Percentiles rank a stretch among this genome's conserved stretches.
Evolutionary conservation across 2,329 filamentous ascomycete species (phyloP).

Genomic region (Botrytis byssoidea): DNA sequence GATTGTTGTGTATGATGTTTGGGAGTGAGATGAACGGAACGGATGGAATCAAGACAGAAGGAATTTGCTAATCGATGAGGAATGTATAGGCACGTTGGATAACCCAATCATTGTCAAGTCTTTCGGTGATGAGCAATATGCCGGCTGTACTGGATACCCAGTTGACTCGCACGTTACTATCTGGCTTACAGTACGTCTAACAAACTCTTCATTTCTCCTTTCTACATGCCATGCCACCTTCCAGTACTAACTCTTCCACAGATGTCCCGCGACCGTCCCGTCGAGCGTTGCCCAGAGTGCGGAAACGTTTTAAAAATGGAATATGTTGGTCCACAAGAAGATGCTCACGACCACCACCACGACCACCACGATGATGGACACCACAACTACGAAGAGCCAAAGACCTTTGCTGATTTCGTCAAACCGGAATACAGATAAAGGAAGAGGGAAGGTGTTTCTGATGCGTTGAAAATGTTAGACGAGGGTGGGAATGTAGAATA

Average conservation of each 20-base stretch:
- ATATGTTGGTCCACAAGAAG: constrained; percentile 79
- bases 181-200: constrained; percentile 74
- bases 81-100: constrained; percentile 71
- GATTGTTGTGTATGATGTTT: not conserved
- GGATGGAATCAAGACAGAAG: not conserved
- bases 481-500: constrained; percentile 11
- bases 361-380: constrained; percentile 49
- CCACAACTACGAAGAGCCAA: constrained; percentile 72
- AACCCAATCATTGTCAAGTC: constrained; percentile 89
- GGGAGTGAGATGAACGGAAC: not conserved
- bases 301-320: constrained; percentile 97
- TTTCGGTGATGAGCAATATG: constrained; percentile 93
- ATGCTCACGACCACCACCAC: constrained; percentile 57
- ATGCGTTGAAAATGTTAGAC: not conserved
- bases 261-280: constrained; percentile 83
- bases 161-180: constrained; percentile 86
- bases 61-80: constrained; percentile 24
- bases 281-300: constrained; percentile 96
- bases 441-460: not conserved
- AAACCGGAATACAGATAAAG: constrained; percentile 87
- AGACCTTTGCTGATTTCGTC: constrained; percentile 95
- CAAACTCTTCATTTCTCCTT: not conserved
- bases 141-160: constrained; percentile 91
- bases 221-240: not conserved
- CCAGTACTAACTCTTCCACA: constrained; percentile 39